These are phyloP conservation scores for Cladochytrium replicatum DNA, from an alignment of 192 early-diverging fungal species.

Conservation along the genomic window DNA sequence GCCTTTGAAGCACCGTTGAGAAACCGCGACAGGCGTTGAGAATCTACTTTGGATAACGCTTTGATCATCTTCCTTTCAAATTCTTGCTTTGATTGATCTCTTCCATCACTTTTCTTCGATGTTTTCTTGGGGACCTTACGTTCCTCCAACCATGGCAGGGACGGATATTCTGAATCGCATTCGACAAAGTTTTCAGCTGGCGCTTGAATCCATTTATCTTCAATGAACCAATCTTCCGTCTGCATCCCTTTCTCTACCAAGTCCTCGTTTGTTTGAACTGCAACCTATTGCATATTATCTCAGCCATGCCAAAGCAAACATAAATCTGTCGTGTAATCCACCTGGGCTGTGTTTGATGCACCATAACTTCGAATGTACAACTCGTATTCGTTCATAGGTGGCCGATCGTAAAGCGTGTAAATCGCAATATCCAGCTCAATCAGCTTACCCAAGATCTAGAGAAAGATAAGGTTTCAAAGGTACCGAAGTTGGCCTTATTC, in stretches of 20 bases:
- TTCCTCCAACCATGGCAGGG: slow-evolving; percentile 9
- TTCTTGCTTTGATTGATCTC: not conserved
- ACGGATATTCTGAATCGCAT: not conserved
- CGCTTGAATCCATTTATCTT: slow-evolving; percentile 36
- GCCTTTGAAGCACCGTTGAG: slow-evolving; percentile 18
- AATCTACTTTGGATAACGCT: slow-evolving; percentile 10
- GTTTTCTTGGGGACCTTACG: no score
- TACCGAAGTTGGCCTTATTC: not conserved
- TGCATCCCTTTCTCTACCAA: slow-evolving; percentile 19
- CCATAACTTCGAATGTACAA: slow-evolving; percentile 43
- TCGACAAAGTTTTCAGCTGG: slow-evolving; percentile 27
- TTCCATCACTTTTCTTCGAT: not conserved
- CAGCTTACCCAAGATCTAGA: slow-evolving; percentile 28
- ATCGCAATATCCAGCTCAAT: slow-evolving; percentile 33
- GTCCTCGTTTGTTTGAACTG: slow-evolving; percentile 36
- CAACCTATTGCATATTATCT: slow-evolving; percentile 11
- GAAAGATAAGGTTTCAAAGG: slow-evolving; percentile 2
- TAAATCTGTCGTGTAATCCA: no score
- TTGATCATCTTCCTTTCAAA: slow-evolving; percentile 2
- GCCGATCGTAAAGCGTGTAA: slow-evolving; percentile 34
- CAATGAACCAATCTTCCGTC: slow-evolving; percentile 34
- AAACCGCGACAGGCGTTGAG: slow-evolving; percentile 21
- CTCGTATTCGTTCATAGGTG: slow-evolving; percentile 43
- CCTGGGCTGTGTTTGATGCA: slow-evolving; percentile 29
- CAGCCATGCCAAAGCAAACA: slow-evolving; percentile 8